phyloP scores from a whole-genome alignment of 2,329 filamentous ascomycete genomes.

The Pseudopithomyces chartarum region DNA sequence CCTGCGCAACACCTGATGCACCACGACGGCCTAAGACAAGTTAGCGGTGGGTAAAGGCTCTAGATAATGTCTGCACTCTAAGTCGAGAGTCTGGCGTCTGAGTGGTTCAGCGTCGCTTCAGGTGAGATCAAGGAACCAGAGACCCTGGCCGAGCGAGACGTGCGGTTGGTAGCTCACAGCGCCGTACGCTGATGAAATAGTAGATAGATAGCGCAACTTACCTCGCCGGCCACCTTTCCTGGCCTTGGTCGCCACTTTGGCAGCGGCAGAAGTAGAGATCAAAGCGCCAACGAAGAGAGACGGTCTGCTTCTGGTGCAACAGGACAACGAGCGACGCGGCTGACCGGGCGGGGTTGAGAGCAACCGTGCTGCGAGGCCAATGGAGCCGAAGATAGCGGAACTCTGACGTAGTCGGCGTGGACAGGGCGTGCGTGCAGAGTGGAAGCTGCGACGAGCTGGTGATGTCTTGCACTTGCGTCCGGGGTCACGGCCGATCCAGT shows the following conservation, averaged over 20 bases:
- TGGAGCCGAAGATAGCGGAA: background rate
- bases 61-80: background rate
- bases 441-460: background rate
- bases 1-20: slow-evolving; percentile 13
- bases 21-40: slow-evolving; percentile 25
- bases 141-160: background rate
- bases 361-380: background rate
- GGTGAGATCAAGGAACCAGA: background rate
- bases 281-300: background rate
- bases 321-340: background rate
- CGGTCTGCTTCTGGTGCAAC: background rate
- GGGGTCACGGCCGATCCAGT: background rate
- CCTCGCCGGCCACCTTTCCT: slow-evolving; percentile 26
- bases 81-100: background rate
- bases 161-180: background rate
- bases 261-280: background rate
- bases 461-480: background rate
- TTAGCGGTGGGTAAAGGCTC: background rate
- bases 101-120: background rate
- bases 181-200: background rate
- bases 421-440: background rate
- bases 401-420: background rate
- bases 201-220: slow-evolving; percentile 19
- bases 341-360: background rate
- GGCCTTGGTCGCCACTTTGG: slow-evolving; percentile 26